Conservation (phyloP, 2,329 filamentous ascomycete genomes). For the Eutypella sp. region DNA sequence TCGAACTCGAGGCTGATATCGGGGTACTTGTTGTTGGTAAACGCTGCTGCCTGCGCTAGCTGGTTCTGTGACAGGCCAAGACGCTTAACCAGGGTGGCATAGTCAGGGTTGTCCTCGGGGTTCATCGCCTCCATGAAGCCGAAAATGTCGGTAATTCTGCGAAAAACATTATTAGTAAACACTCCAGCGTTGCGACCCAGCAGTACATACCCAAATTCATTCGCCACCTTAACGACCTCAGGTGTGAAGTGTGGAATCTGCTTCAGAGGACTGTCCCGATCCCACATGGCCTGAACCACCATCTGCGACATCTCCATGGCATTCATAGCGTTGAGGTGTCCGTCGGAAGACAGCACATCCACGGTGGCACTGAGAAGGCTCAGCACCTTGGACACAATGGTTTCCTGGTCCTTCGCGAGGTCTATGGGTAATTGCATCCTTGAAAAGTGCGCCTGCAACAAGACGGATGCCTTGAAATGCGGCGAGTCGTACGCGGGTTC, state of each 20-base stretch:
- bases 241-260: conserved; percentile 93
- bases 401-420: conserved; percentile 90
- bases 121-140: conserved; percentile 99
- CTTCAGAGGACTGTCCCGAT: conserved; percentile 92
- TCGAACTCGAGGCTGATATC: conserved; percentile 90
- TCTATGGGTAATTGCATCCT: conserved; percentile 95
- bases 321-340: conserved; percentile 93
- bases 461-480: conserved; percentile 97
- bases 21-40: conserved; percentile 95
- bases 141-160: conserved; percentile 84
- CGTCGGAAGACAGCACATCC: conserved; percentile 92
- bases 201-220: conserved; percentile 64
- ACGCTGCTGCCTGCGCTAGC: conserved; percentile 81
- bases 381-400: conserved; percentile 77
- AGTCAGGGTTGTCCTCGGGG: conserved; percentile 82
- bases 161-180: conserved; percentile 15
- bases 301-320: conserved; percentile 99
- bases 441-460: conserved; percentile 95
- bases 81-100: conserved; percentile 69
- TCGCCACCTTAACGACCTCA: conserved; percentile 76
- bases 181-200: not conserved
- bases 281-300: conserved; percentile 99
- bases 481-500: conserved; percentile 84
- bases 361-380: conserved; percentile 87
- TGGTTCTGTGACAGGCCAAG: conserved; percentile 77